A percentile compares a stretch with the other conserved stretches of the same genome.
Conservation (phyloP, 139 green algal species). For the Auxenochlorella pyrenoidosa region DNA sequence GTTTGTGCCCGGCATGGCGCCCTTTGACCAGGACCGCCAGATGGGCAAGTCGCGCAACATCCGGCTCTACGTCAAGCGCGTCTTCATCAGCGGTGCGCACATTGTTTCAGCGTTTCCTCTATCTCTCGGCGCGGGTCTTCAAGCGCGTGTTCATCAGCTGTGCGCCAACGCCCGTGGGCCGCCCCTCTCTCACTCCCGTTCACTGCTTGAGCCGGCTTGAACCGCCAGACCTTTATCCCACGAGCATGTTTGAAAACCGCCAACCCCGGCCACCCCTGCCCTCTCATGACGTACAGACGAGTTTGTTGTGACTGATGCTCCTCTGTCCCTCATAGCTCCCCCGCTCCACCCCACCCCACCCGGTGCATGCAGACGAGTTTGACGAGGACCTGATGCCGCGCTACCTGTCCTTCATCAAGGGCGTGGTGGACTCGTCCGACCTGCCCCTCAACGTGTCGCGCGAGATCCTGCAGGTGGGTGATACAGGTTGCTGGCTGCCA, state of each 20-base stretch:
- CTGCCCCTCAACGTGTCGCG: conserved; percentile 98
- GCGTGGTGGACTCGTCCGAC: conserved; percentile 96
- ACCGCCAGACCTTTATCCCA: too few species aligned
- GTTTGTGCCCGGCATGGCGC: conserved; percentile 97
- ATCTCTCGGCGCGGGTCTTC: too few species aligned
- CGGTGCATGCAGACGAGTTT: conserved; percentile 82
- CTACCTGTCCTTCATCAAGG: conserved; percentile 93
- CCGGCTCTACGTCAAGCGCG: conserved; percentile 96
- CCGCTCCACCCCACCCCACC: neutral
- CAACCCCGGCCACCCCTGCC: too few species aligned
- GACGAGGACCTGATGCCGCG: conserved; percentile 96
- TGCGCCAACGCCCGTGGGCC: too few species aligned
- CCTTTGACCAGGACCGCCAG: conserved; percentile 91
- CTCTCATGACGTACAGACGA: too few species aligned
- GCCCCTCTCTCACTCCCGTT: too few species aligned
- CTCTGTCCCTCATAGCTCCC: neutral
- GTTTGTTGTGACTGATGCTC: too few species aligned
- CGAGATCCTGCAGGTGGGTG: conserved; percentile 93
- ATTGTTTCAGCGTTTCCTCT: too few species aligned
- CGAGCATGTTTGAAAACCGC: too few species aligned
- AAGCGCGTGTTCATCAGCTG: too few species aligned
- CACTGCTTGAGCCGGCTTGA: too few species aligned
- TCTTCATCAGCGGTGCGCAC: conserved; percentile 93
- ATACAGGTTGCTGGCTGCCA: too few species aligned
- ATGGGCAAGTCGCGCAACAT: conserved; percentile 74